A percentile compares a stretch with the other conserved stretches of the same genome.
Evolutionary conservation across 352 stramenopile species (phyloP).

Genomic region (Phytophthora colocasiae): DNA sequence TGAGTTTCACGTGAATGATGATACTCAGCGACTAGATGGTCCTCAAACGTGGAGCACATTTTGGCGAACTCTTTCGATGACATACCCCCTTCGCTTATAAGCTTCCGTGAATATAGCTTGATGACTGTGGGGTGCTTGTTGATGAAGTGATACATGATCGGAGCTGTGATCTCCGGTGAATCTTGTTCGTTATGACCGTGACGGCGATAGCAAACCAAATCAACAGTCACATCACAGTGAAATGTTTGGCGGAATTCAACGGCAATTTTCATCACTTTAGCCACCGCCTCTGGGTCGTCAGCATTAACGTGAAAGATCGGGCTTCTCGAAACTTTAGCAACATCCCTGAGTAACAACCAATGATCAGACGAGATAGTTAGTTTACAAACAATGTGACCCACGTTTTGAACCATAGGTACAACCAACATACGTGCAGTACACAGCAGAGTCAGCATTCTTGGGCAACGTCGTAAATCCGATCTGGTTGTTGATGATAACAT

Average conservation of each 20-base stretch:
- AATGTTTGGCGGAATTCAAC: slow-evolving; percentile 92
- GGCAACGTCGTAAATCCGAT: slow-evolving; percentile 99
- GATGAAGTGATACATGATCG: slow-evolving; percentile 92
- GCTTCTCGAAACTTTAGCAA: slow-evolving; percentile 97
- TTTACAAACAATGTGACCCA: neutral
- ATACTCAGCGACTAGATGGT: slow-evolving; percentile 71
- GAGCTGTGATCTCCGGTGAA: slow-evolving; percentile 88
- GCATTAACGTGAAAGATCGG: slow-evolving; percentile 97
- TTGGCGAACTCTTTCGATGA: slow-evolving; percentile 50
- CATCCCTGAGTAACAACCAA: slow-evolving; percentile 72
- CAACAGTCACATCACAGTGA: slow-evolving; percentile 97
- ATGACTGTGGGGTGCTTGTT: slow-evolving; percentile 86
- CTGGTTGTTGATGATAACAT: slow-evolving; percentile 99
- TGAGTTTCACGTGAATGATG: slow-evolving; percentile 71
- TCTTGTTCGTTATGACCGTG: slow-evolving; percentile 99
- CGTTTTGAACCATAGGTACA: neutral
- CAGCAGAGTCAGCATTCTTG: slow-evolving; percentile 96
- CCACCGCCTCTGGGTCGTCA: slow-evolving; percentile 95
- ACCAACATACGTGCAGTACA: slow-evolving; percentile 92
- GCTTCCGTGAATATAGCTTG: slow-evolving; percentile 79
- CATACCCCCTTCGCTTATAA: slow-evolving; percentile 63
- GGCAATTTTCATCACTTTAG: slow-evolving; percentile 93
- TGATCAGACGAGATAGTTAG: slow-evolving; percentile 8
- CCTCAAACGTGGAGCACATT: slow-evolving; percentile 72
- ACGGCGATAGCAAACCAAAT: slow-evolving; percentile 98